A percentile compares a stretch with the other conserved stretches of the same genome.
phyloP scores from a whole-genome alignment of 2,329 filamentous ascomycete genomes.

The Penicillium vulpinum region DNA sequence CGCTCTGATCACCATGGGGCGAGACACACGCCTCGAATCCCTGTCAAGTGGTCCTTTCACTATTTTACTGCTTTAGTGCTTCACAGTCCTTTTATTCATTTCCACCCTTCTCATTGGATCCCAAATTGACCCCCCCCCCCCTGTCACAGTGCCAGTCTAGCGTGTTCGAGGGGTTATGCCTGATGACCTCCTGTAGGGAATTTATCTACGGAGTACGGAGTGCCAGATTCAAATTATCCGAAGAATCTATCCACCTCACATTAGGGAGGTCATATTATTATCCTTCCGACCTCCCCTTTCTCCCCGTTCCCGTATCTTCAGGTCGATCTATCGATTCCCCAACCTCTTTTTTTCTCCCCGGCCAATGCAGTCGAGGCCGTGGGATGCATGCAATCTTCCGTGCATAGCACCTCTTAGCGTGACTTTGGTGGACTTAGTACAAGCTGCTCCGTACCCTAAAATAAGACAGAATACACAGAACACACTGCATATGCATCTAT shows the following conservation, averaged over 20 bases:
- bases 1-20: slow-evolving; percentile 5
- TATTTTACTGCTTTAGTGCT: neutral
- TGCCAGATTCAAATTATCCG: neutral
- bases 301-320: neutral
- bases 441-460: too few relatives aligned
- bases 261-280: slow-evolving; percentile 19
- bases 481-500: slow-evolving; percentile 10
- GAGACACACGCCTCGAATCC: slow-evolving; percentile 1
- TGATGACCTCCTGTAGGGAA: slow-evolving; percentile 1
- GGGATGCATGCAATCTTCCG: slow-evolving; percentile 20
- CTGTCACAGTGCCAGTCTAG: slow-evolving; percentile 21
- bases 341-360: neutral
- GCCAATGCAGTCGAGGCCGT: slow-evolving; percentile 2
- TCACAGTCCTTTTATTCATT: neutral
- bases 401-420: neutral
- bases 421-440: too few relatives aligned
- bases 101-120: slow-evolving; percentile 6
- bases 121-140: slow-evolving; percentile 16
- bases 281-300: neutral
- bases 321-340: slow-evolving; percentile 17
- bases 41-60: slow-evolving; percentile 1
- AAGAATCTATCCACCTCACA: slow-evolving; percentile 20
- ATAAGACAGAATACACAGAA: slow-evolving; percentile 11
- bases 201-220: neutral
- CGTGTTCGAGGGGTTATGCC: slow-evolving; percentile 20